A percentile compares a stretch with the other conserved stretches of the same genome.
phyloP scores from a whole-genome alignment of 2,329 filamentous ascomycete genomes.

The Alternaria arborescens region DNA sequence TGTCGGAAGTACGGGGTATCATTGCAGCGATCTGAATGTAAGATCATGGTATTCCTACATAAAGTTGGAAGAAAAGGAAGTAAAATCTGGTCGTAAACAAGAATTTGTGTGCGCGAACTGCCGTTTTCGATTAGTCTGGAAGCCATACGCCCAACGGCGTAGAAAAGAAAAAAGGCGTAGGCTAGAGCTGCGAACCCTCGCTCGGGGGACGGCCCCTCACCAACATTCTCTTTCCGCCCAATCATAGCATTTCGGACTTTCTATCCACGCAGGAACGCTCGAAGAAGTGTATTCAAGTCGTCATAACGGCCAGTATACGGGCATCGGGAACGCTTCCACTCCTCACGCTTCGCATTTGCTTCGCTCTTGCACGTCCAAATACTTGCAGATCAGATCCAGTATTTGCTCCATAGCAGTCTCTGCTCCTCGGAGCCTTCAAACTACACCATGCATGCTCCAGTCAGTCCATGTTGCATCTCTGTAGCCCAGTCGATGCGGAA shows the following conservation, averaged over 20 bases:
- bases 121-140: constrained; percentile 10
- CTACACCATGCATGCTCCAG: constrained; percentile 30
- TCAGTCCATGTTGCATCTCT: constrained; percentile 29
- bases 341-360: not conserved
- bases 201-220: constrained; percentile 22
- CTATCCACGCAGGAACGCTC: not conserved
- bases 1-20: constrained; percentile 3
- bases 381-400: constrained; percentile 69
- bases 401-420: constrained; percentile 75
- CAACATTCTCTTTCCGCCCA: constrained; percentile 7
- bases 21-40: not conserved
- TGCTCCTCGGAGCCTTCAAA: constrained; percentile 76
- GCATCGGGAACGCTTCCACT: not conserved
- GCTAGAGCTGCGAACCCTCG: constrained; percentile 32
- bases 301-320: constrained; percentile 21
- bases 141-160: constrained; percentile 20
- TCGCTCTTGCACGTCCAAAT: constrained; percentile 5
- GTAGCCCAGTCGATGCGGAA: constrained; percentile 4
- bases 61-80: constrained; percentile 13
- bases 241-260: constrained; percentile 12
- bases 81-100: not conserved
- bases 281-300: constrained; percentile 11
- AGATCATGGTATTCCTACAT: constrained; percentile 2
- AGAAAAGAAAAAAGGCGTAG: constrained; percentile 10
- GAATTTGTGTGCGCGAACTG: not conserved